Evolutionary conservation across 768 basidiomycete genomes (phyloP).

Genomic region (Cystofilobasidium ferigula): DNA sequence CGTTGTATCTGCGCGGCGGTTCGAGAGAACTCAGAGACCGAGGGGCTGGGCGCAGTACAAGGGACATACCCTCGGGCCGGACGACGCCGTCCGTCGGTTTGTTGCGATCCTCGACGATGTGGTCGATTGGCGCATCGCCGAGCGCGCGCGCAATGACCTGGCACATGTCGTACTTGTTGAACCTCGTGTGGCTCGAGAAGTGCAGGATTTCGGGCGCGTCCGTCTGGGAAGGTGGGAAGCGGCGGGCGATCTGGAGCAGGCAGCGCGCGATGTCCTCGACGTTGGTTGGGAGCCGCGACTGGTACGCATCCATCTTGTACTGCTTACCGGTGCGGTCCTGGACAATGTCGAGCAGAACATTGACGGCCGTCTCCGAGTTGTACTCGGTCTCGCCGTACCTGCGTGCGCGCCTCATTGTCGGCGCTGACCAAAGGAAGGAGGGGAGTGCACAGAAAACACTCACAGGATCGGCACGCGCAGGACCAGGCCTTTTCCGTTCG

Average conservation of each 20-base stretch:
- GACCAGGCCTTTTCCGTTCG: slow-evolving; percentile 51
- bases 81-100: slow-evolving; percentile 14
- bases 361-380: slow-evolving; percentile 80
- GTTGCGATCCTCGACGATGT: slow-evolving; percentile 46
- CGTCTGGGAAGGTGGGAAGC: slow-evolving; percentile 16
- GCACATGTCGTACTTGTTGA: slow-evolving; percentile 91
- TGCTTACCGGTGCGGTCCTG: slow-evolving; percentile 72
- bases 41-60: neutral
- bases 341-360: slow-evolving; percentile 75
- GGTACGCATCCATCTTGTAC: slow-evolving; percentile 94
- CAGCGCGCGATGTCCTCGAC: slow-evolving; percentile 76
- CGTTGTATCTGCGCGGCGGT: neutral
- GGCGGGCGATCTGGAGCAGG: slow-evolving; percentile 37
- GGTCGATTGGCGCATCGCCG: slow-evolving; percentile 34
- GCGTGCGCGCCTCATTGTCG: neutral
- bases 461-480: slow-evolving; percentile 83
- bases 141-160: slow-evolving; percentile 63
- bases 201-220: slow-evolving; percentile 51
- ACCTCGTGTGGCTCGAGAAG: slow-evolving; percentile 63
- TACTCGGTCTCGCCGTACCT: slow-evolving; percentile 79
- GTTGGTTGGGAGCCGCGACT: slow-evolving; percentile 84
- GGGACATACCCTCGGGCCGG: slow-evolving; percentile 12
- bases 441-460: slow-evolving; percentile 31
- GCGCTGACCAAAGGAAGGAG: neutral
- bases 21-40: neutral